Evolutionary conservation across 495 filamentous ascomycete genomes (phyloP), one percentile per base, ranked within the genome.

Genomic region (Pseudoneurospora amorphoporcata): DNA sequence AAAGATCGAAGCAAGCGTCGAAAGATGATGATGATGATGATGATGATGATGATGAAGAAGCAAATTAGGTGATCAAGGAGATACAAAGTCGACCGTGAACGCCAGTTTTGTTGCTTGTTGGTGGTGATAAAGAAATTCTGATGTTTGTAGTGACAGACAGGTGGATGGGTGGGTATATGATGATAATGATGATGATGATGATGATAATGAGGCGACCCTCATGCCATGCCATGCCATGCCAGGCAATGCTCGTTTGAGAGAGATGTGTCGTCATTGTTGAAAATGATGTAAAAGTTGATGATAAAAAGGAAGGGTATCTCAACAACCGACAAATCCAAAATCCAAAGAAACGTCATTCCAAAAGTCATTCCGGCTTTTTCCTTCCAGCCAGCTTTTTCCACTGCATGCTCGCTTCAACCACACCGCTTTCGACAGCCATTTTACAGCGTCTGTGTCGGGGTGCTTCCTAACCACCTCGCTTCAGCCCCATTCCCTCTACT

Each of bases 401-500:
- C 37, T 35, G 35, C 23, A 41, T 32, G 37, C 35, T 69, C 68
- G 37, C 39, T 43, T 69, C 14, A 39, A 38, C 17, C 35, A 39
- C 38, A 69, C 8, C 38, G 5, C 8, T 47, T 16, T 70, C 19
- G 10, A 42, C 37, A 47, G 19, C 39, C 19, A 47, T 19, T 23
- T 23, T 10, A 12, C 17, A 5, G 39, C 14, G 29, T 69, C 14
- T 16, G 23, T 61, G 6, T 61, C 53, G 29, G 29, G 29, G 29
- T 53, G 47, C 8, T 39, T 38, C 19, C 70, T 73, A 77, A 43
- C 73, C 75, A 42, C 72, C 53, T 61, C 75, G 72, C 39, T 87
- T 79, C 69, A 87, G 90, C 71, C 92, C 87, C 76, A 97, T 92
- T 53, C 89, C 90, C 72, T 99, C 95, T 40, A 98, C 92, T 6